Percentiles rank a stretch among this genome's conserved stretches.
Evolutionary conservation across 2,329 filamentous ascomycete species (phyloP).

Genomic region (Hortaea werneckii): DNA sequence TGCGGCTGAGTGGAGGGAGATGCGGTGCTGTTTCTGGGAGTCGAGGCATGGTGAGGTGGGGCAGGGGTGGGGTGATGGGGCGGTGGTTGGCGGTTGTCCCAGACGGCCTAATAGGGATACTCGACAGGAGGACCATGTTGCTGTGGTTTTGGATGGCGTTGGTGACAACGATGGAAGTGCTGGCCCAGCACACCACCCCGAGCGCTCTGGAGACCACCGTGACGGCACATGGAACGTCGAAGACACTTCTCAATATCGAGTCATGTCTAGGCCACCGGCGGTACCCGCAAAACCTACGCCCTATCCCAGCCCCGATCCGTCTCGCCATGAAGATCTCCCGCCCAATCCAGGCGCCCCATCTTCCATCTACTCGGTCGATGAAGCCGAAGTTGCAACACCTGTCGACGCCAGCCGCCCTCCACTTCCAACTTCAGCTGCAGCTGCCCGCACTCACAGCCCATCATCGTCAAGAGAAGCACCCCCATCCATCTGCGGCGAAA

Average conservation of each 20-base stretch:
- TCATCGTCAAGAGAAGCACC: neutral
- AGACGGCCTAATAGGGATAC: neutral
- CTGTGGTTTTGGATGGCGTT: neutral
- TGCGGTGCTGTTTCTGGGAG: neutral
- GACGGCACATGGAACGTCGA: neutral
- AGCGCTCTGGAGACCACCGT: neutral
- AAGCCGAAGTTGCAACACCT: neutral
- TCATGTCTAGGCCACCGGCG: neutral
- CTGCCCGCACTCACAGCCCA: neutral
- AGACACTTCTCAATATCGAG: neutral
- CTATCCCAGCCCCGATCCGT: neutral
- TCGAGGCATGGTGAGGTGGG: neutral
- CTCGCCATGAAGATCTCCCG: neutral
- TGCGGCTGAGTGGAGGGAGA: constrained; percentile 1
- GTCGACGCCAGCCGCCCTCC: no score
- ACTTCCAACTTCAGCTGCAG: no score
- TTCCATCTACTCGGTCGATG: neutral
- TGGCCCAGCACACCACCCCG: neutral
- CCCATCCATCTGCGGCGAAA: neutral
- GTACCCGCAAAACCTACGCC: neutral
- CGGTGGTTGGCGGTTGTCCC: neutral
- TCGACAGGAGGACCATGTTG: constrained; percentile 3
- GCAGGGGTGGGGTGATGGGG: neutral
- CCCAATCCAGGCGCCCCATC: neutral
- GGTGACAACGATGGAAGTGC: neutral